A percentile compares a stretch with the other conserved stretches of the same genome.
Conservation (phyloP, 495 filamentous ascomycete genomes). For the Daldinia concentrica region DNA sequence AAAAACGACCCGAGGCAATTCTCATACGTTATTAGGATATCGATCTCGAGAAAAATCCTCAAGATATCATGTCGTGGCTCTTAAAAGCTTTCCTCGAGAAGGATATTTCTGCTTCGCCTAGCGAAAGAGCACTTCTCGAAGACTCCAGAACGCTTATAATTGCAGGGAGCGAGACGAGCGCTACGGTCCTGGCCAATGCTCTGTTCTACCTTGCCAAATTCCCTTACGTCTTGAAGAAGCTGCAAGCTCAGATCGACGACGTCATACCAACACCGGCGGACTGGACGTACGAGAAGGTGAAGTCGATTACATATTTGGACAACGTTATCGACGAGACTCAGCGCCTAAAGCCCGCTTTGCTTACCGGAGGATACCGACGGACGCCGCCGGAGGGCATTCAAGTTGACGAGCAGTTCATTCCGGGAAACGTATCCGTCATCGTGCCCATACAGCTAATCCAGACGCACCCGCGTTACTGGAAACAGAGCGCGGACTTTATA, state of each 20-base stretch:
- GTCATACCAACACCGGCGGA: conserved; percentile 24
- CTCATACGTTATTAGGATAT: background rate
- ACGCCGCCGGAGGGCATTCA: conserved; percentile 58
- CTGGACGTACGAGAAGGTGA: conserved; percentile 40
- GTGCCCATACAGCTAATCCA: conserved; percentile 40
- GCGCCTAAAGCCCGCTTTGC: conserved; percentile 57
- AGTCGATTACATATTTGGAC: conserved; percentile 49
- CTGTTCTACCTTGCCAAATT: conserved; percentile 35
- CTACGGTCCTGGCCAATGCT: conserved; percentile 9
- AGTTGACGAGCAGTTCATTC: conserved; percentile 60
- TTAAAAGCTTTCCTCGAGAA: conserved; percentile 35
- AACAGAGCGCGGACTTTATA: conserved; percentile 55
- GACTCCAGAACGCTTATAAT: conserved; percentile 36
- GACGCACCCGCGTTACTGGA: conserved; percentile 53
- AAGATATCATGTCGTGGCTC: conserved; percentile 43
- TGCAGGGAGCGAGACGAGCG: conserved; percentile 41
- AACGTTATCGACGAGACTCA: conserved; percentile 65
- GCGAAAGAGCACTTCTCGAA: conserved; percentile 14
- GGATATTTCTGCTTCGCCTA: conserved; percentile 34
- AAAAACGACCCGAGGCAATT: background rate
- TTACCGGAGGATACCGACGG: conserved; percentile 45
- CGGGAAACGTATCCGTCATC: conserved; percentile 51
- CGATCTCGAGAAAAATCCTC: conserved; percentile 21
- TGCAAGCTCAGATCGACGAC: conserved; percentile 28
- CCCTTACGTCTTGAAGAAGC: conserved; percentile 27